phyloP scores from a whole-genome alignment of 495 filamentous ascomycete genomes.

The Aspergillus ostianus region DNA sequence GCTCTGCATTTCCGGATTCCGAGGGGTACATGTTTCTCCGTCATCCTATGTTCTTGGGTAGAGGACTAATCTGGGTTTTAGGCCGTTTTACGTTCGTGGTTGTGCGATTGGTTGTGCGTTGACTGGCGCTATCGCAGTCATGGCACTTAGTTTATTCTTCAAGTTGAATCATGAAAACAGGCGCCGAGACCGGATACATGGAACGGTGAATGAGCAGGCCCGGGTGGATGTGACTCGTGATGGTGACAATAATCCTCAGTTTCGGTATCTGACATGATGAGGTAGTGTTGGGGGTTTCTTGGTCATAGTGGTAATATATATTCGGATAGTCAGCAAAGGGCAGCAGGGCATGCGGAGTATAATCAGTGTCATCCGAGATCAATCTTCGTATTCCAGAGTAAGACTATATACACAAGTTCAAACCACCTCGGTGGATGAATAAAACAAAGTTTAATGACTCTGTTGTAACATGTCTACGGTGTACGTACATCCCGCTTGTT shows the following conservation, averaged over 20 bases:
- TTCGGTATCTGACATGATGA: constrained; percentile 28
- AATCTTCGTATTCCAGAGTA: too few relatives aligned
- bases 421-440: too few relatives aligned
- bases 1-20: constrained; percentile 25
- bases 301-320: too few relatives aligned
- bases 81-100: constrained; percentile 27
- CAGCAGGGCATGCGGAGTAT: too few relatives aligned
- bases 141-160: constrained; percentile 27
- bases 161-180: constrained; percentile 28
- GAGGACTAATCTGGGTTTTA: constrained; percentile 1
- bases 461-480: too few relatives aligned
- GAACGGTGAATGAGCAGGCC: constrained; percentile 21
- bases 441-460: too few relatives aligned
- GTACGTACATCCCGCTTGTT: too few relatives aligned
- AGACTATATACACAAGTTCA: too few relatives aligned
- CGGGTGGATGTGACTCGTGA: constrained; percentile 29
- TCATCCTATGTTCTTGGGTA: not conserved
- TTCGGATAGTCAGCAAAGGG: too few relatives aligned
- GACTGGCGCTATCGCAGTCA: constrained; percentile 26
- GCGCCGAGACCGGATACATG: constrained; percentile 27
- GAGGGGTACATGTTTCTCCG: constrained; percentile 10
- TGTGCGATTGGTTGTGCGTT: constrained; percentile 31
- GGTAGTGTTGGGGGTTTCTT: not conserved
- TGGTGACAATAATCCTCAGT: constrained; percentile 24
- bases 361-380: too few relatives aligned